Evolutionary conservation across 2,329 filamentous ascomycete species (phyloP).

Genomic region (Cladosporium phlei): DNA sequence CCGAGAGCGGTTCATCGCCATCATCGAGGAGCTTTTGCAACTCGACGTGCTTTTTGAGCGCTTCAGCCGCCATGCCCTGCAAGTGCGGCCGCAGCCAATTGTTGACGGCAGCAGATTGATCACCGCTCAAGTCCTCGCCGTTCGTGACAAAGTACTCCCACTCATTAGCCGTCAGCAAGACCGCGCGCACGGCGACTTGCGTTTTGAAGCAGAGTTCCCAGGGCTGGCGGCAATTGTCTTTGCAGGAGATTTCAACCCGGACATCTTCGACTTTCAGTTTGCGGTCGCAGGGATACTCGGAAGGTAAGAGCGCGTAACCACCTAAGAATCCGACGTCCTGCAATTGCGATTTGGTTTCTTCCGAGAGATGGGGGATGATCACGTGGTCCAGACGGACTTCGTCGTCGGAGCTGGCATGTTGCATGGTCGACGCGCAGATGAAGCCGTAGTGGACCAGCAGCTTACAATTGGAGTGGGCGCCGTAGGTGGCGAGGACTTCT

Average conservation of each 20-base stretch:
- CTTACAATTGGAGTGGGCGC: constrained; percentile 66
- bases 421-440: constrained; percentile 26
- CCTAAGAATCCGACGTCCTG: constrained; percentile 42
- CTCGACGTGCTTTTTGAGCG: constrained; percentile 20
- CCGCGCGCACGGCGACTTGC: constrained; percentile 39
- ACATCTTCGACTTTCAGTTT: not conserved
- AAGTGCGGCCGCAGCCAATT: constrained; percentile 22
- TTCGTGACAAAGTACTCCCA: constrained; percentile 37
- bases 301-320: constrained; percentile 29
- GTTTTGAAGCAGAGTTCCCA: constrained; percentile 41
- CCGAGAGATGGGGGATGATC: constrained; percentile 35
- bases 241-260: not conserved
- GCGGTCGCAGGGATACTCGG: constrained; percentile 17
- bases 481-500: constrained; percentile 67
- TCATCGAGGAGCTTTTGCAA: too few relatives aligned
- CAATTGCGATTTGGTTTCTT: constrained; percentile 31
- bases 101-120: constrained; percentile 25
- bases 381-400: constrained; percentile 39
- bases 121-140: constrained; percentile 29
- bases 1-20: too few relatives aligned
- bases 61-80: constrained; percentile 14
- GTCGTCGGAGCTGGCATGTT: constrained; percentile 34
- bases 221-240: constrained; percentile 10
- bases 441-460: constrained; percentile 64
- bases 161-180: constrained; percentile 31